These are phyloP conservation scores for Cladosporium phlei DNA, from an alignment of 2,329 filamentous ascomycete species.

Conservation along the genomic window DNA sequence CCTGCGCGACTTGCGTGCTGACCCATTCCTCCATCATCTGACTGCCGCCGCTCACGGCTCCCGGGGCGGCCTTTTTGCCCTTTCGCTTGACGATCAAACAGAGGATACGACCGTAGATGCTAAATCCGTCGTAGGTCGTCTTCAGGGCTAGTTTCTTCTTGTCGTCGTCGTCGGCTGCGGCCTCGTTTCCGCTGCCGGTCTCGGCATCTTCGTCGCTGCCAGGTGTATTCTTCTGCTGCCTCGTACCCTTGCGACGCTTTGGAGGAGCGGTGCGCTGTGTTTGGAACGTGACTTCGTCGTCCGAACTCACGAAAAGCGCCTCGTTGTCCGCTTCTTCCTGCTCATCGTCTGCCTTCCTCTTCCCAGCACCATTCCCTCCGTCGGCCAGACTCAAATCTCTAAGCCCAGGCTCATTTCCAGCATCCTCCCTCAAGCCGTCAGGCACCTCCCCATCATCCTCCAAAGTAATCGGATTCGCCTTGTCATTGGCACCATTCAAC, in stretches of 20 bases:
- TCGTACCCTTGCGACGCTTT: constrained; percentile 18
- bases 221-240: constrained; percentile 4
- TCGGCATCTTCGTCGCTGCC: constrained; percentile 21
- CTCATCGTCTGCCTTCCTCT: constrained; percentile 20
- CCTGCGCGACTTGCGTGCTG: constrained; percentile 33
- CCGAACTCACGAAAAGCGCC: constrained; percentile 34
- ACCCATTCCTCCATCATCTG: constrained; percentile 40
- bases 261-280: constrained; percentile 25
- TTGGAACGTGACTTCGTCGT: constrained; percentile 33
- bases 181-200: constrained; percentile 13
- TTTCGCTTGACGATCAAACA: constrained; percentile 83
- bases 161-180: constrained; percentile 50
- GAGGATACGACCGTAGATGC: constrained; percentile 87
- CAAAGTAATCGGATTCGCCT: constrained; percentile 40
- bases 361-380: constrained; percentile 7
- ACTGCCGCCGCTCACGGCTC: constrained; percentile 25
- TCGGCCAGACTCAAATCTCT: constrained; percentile 46
- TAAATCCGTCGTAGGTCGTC: constrained; percentile 90
- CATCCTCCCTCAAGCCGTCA: constrained; percentile 49
- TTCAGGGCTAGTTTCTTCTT: constrained; percentile 89
- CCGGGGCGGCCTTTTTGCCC: constrained; percentile 38
- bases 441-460: constrained; percentile 46
- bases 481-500: constrained; percentile 38
- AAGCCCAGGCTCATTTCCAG: constrained; percentile 52
- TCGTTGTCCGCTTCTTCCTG: constrained; percentile 28